These are phyloP conservation scores for Penicillium sp. DNA, from an alignment of 2,329 filamentous ascomycete genomes.

Conservation along the genomic window DNA sequence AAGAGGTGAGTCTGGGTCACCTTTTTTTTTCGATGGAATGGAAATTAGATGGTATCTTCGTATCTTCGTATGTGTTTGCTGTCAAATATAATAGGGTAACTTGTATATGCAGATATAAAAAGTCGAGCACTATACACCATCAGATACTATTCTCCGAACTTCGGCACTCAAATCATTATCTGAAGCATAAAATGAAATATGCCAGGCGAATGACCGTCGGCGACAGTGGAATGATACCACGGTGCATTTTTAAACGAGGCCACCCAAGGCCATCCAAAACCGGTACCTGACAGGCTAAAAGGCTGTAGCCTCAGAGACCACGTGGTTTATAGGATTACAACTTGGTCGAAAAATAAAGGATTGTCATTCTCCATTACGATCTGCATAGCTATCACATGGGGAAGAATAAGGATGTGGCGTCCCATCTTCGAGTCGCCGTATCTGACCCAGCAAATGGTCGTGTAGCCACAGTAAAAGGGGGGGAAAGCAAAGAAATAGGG, in stretches of 20 bases:
- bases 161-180: neutral
- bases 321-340: neutral
- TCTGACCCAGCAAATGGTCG: neutral
- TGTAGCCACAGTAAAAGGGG: neutral
- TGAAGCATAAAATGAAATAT: neutral
- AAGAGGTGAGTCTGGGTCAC: neutral
- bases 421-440: neutral
- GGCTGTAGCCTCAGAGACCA: neutral
- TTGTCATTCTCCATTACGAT: constrained; percentile 18
- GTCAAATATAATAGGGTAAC: neutral
- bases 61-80: neutral
- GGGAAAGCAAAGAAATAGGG: constrained; percentile 4
- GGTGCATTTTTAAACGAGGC: constrained; percentile 13
- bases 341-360: neutral
- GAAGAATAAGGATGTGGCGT: neutral
- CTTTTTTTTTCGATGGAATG: neutral
- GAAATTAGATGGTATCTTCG: neutral
- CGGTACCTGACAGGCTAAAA: constrained; percentile 15
- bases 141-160: neutral
- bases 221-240: constrained; percentile 16
- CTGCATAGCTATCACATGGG: constrained; percentile 10
- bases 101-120: neutral
- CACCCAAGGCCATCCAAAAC: neutral
- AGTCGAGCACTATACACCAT: neutral
- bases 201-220: neutral